Percentiles rank a stretch among this genome's conserved stretches.
phyloP scores from a whole-genome alignment of 2,329 filamentous ascomycete genomes.

The Alternaria rosae region DNA sequence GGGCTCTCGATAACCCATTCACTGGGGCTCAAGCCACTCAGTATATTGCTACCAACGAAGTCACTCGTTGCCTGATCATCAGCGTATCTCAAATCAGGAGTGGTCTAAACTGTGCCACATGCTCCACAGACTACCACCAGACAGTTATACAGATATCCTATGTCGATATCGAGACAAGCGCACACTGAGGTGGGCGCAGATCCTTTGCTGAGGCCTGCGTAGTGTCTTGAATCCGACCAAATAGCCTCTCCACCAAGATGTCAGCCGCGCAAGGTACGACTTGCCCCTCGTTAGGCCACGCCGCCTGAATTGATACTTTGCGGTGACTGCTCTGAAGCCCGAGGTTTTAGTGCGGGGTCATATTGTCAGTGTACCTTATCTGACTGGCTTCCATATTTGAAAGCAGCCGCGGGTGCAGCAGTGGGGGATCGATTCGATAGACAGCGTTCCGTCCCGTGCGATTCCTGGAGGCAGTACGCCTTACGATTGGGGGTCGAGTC shows the following conservation, averaged over 20 bases:
- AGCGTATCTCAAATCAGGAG: background rate
- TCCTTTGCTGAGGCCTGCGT: background rate
- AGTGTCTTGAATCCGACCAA: background rate
- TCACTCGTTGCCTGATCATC: background rate
- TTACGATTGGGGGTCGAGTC: constrained; percentile 11
- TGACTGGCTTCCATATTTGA: constrained; percentile 1
- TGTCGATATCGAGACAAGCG: background rate
- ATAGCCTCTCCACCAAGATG: background rate
- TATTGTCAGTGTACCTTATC: constrained; percentile 13
- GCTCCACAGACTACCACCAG: background rate
- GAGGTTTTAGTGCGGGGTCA: constrained; percentile 10
- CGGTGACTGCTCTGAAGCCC: background rate
- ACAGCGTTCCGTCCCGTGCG: background rate
- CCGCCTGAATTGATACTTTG: background rate
- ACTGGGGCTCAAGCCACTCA: background rate
- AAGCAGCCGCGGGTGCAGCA: background rate
- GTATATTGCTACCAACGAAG: background rate
- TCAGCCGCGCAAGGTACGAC: background rate
- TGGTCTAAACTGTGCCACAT: background rate
- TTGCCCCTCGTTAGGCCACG: background rate
- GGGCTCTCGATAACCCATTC: background rate
- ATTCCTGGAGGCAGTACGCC: background rate
- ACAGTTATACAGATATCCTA: background rate
- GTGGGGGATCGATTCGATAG: constrained; percentile 2
- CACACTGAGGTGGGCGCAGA: background rate